Base-by-base conservation (phyloP, 169 alveolate genomes). In the Plasmodium billcollinsi region DNA sequence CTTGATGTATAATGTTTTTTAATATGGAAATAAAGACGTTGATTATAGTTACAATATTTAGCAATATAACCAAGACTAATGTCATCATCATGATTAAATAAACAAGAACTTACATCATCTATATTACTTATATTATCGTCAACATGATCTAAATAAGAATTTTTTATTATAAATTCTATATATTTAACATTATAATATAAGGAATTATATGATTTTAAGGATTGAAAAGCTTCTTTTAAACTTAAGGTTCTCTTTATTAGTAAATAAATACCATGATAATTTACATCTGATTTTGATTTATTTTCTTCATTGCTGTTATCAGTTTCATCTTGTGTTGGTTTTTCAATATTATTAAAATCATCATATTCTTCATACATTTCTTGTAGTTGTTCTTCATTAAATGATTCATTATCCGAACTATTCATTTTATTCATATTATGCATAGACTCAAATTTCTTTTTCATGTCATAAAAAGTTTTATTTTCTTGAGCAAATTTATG, bases 131-230 rank as follows among this genome's bases (percentile, higher is more conserved):
- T n/a, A 21, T 85, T 67, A 29, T 85, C 92, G 21, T 85, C 76
- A 52, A 85, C n/a, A 59, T 85, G 50, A 24, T 61, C 83, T 43
- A 50, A 33, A 14, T 26, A 26, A 26, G 69, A 54, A 43, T 54
- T 65, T 85, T 59, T 85, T 2, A 85, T 54, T 59, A 85, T 26
- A 71, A 85, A 85, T 50, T 85, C 88, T 9, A 85, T 61, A 61
- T 71, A 85, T n/a, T 71, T 24, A 2, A 61, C 21, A 24, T 14
- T 21, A 20, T 83, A 49, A 61, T 49, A 83, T 18, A 2, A 7
- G 4, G 14, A n/a, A 49, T 56, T 67, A 29, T 66, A 43, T 11
- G 43, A 3, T 8, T 24, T 33, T 21, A 83, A 33, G 15, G 14
- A 54, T n/a, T n/a, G 18, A 69, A 69, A 83, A 18, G 83, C 91